Base-by-base conservation (phyloP, 371 early-diverging fungal genomes). In the Mucor circinelloides region DNA sequence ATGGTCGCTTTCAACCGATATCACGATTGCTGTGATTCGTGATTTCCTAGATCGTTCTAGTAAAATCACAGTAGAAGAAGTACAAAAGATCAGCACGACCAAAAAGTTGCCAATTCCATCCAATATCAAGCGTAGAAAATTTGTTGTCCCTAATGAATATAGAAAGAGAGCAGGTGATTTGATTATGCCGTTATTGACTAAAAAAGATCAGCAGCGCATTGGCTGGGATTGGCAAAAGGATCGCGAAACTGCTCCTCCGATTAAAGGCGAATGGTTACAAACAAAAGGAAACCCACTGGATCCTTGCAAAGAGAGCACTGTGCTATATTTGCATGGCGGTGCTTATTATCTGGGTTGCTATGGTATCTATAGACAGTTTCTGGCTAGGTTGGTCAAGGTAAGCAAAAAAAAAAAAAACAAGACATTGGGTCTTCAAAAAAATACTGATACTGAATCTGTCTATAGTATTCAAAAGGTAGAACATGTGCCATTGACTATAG, bases 261-360 rank as follows among this genome's bases (percentile, higher is more conserved):
- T 83, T 2, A 63, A 67, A 25, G 81, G 83, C 8, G 83, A 80
- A 66, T 83, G 83, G 83, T 17, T 82, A 13, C 66, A 69, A 23
- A 56, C 63, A 42, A 63, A 63, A 21, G 77, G 73, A 25, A 60
- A 63, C 10, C 61, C 56, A 27, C 15, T 56, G 8, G 63, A 69
- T 59, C 60, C 63, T 12, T 32, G 40, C 23, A 77, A 65, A 38
- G 73, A 72, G 13, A 66, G 76, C 30, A 75, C 76, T 21, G 58
- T 78, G 3, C 44, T 83, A 2, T 94, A 90, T 63, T 58, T 90
- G 31, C 93, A 94, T 67, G 94, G 94, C 38, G 93, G 93, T 9
- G 92, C 86, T 6, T 92, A 89, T 72, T 81, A 82, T 52, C 36
- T 86, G 15, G 82, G 89, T 2, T 74, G 76, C 17, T 75, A 78